Percentiles rank a stretch among this genome's conserved stretches.
phyloP scores from a whole-genome alignment of 2,329 filamentous ascomycete genomes.

The Microdochium bolleyi region DNA sequence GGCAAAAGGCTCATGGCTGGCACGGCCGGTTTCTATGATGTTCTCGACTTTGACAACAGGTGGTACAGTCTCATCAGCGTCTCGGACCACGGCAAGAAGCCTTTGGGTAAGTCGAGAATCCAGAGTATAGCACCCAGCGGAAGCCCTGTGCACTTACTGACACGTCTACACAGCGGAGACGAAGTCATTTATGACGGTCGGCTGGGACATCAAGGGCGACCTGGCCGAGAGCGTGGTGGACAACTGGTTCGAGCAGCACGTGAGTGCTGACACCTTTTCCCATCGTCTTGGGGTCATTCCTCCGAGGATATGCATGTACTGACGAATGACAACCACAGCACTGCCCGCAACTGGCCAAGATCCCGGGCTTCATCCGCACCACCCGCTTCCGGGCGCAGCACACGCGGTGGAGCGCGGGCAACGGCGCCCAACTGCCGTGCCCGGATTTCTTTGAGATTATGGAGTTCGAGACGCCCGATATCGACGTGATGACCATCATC shows the following conservation, averaged over 20 bases:
- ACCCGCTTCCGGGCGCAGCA: neutral
- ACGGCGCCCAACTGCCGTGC: neutral
- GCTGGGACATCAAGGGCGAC: neutral
- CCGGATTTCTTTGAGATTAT: neutral
- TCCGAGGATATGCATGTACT: neutral
- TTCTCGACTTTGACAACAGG: neutral
- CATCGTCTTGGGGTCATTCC: neutral
- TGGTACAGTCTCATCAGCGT: neutral
- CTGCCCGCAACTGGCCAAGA: neutral
- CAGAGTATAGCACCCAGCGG: neutral
- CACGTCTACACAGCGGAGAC: neutral
- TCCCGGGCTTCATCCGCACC: neutral
- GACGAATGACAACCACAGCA: neutral
- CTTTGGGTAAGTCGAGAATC: neutral
- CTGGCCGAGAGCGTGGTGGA: neutral
- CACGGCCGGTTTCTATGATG: neutral
- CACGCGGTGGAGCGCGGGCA: neutral
- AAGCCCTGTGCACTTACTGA: neutral
- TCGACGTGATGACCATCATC: neutral
- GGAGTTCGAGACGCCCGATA: neutral
- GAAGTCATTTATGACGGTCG: neutral
- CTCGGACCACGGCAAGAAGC: neutral
- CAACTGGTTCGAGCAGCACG: neutral
- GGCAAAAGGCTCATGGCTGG: neutral
- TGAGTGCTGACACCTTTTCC: neutral